Percentiles rank a stretch among this genome's conserved stretches.
Evolutionary conservation across 768 basidiomycete species (phyloP).

Genomic region (Lentinula sp.): DNA sequence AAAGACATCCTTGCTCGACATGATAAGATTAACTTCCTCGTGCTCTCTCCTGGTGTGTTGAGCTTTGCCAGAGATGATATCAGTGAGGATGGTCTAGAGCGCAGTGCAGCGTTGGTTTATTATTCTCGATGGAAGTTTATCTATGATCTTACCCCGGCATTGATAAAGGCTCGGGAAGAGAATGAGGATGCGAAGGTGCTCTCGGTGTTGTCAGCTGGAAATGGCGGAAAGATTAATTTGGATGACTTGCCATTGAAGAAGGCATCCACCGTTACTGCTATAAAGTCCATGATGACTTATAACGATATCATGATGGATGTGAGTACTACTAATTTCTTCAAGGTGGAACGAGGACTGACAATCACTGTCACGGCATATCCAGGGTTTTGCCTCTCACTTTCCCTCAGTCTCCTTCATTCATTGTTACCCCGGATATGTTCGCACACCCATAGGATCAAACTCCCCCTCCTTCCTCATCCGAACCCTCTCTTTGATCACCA

Average conservation of each 20-base stretch:
- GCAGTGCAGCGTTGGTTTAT: constrained; percentile 24
- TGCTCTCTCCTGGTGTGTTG: constrained; percentile 18
- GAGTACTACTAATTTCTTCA: not conserved
- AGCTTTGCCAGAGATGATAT: constrained; percentile 22
- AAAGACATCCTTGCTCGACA: constrained; percentile 16
- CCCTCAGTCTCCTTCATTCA: not conserved
- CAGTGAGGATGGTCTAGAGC: constrained; percentile 24
- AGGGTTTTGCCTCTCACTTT: not conserved
- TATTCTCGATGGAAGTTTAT: constrained; percentile 30
- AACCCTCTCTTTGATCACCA: not conserved
- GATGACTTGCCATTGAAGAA: constrained; percentile 26
- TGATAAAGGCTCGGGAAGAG: constrained; percentile 22
- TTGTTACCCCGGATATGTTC: not conserved
- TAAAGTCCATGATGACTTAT: constrained; percentile 17
- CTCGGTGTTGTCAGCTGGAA: constrained; percentile 18
- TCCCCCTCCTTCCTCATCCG: not conserved
- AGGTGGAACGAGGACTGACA: not conserved
- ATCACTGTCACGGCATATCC: not conserved
- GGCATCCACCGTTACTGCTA: constrained; percentile 17
- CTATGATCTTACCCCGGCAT: constrained; percentile 23
- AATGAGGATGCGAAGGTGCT: constrained; percentile 29
- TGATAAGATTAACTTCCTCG: constrained; percentile 18
- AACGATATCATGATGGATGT: constrained; percentile 32
- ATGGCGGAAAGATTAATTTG: constrained; percentile 17
- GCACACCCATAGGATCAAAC: not conserved